phyloP scores from a whole-genome alignment of 176 grass and related monocot species.

The Guadua angustifolia region DNA sequence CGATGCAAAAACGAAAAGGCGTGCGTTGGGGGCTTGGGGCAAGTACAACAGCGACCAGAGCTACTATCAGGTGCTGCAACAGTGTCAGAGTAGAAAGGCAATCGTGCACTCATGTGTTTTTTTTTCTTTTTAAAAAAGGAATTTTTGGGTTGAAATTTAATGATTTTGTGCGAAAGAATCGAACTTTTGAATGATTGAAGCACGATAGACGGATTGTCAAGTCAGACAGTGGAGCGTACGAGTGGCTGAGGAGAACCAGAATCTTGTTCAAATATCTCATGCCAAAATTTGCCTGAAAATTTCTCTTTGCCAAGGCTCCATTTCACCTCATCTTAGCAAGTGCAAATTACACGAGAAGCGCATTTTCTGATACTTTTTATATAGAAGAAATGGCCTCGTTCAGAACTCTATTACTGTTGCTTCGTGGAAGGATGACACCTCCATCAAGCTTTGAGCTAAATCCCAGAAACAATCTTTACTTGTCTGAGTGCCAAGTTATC shows the following conservation, averaged over 20 bases:
- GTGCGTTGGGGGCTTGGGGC: not conserved
- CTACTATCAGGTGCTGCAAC: conserved; percentile 45
- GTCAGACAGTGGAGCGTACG: not conserved
- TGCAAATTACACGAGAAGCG: not conserved
- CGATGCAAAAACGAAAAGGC: conserved; percentile 15
- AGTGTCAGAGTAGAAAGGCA: conserved; percentile 49
- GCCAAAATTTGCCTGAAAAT: not conserved
- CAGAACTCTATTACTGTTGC: not conserved
- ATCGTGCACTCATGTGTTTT: conserved; percentile 2
- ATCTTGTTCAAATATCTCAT: conserved; percentile 21
- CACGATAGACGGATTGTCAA: not conserved
- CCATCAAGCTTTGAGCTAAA: not conserved
- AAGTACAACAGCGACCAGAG: conserved; percentile 52
- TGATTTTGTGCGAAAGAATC: not conserved
- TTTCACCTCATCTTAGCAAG: not conserved
- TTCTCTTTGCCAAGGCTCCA: not conserved
- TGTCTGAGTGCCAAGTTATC: conserved; percentile 34
- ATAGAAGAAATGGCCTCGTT: not conserved
- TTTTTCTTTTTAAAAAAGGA: not conserved
- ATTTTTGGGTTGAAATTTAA: not conserved
- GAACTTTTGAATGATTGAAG: conserved; percentile 31
- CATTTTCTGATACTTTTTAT: not conserved
- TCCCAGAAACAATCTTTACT: not conserved
- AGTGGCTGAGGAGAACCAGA: not conserved
- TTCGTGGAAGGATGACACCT: not conserved